A percentile compares a stretch with the other conserved stretches of the same genome.
Conservation (phyloP, 2,329 filamentous ascomycete genomes). For the Exophiala lecanii-corni region DNA sequence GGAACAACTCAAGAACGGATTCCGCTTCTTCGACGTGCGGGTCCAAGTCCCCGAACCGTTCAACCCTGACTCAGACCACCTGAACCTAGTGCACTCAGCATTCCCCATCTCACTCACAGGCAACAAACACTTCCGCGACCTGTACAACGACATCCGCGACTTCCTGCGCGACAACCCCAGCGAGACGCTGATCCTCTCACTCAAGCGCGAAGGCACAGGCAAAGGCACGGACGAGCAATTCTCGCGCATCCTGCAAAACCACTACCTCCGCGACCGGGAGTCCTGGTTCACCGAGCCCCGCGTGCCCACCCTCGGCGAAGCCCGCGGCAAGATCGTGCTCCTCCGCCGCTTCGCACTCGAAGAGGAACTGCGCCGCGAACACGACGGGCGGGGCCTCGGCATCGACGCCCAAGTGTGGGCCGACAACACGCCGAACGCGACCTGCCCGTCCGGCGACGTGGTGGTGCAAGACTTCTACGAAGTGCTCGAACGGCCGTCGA, state of each 20-base stretch:
- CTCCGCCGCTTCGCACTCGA: slow-evolving; percentile 73
- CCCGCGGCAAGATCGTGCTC: slow-evolving; percentile 76
- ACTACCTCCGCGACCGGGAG: slow-evolving; percentile 59
- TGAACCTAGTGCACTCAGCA: slow-evolving; percentile 81
- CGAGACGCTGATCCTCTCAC: slow-evolving; percentile 77
- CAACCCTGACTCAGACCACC: slow-evolving; percentile 57
- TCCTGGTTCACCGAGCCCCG: slow-evolving; percentile 75
- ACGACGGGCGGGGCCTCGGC: slow-evolving; percentile 50
- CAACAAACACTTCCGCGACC: slow-evolving; percentile 68
- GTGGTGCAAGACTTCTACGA: slow-evolving; percentile 95
- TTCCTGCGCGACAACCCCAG: slow-evolving; percentile 75
- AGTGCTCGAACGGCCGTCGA: slow-evolving; percentile 67
- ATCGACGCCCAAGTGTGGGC: slow-evolving; percentile 67
- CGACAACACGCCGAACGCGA: slow-evolving; percentile 78
- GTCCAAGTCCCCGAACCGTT: slow-evolving; percentile 62
- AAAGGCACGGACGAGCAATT: slow-evolving; percentile 75
- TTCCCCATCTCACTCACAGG: slow-evolving; percentile 86
- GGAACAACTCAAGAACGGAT: slow-evolving; percentile 79
- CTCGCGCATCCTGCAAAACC: slow-evolving; percentile 64
- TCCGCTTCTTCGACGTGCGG: slow-evolving; percentile 90
- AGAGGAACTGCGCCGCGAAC: slow-evolving; percentile 39
- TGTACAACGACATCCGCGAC: slow-evolving; percentile 65
- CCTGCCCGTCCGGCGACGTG: slow-evolving; percentile 65
- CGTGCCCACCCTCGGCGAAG: slow-evolving; percentile 73
- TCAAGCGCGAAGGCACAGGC: slow-evolving; percentile 89